phyloP scores from a whole-genome alignment of 2,329 filamentous ascomycete species.

The Pseudopyricularia cyperi region DNA sequence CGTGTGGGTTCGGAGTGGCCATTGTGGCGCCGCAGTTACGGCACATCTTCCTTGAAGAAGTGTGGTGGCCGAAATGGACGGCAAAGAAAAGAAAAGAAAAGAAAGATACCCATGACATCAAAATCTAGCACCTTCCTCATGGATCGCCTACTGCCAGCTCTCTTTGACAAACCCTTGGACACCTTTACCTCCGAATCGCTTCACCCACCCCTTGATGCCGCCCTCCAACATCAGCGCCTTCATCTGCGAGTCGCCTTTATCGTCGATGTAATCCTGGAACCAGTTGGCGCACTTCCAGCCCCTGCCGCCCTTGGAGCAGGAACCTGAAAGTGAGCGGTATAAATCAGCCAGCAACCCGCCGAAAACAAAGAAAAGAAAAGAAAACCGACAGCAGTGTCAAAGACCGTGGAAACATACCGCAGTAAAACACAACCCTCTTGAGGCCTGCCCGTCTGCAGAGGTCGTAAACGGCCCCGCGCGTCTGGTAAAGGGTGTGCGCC shows the following conservation, averaged over 20 bases:
- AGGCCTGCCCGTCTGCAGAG: constrained; percentile 36
- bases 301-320: constrained; percentile 36
- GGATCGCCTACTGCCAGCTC: constrained; percentile 17
- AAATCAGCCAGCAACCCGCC: too few species aligned
- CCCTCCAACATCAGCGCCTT: constrained; percentile 34
- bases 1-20: too few species aligned
- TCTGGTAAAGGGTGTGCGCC: constrained; percentile 39
- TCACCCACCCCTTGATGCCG: constrained; percentile 43
- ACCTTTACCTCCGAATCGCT: constrained; percentile 27
- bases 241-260: constrained; percentile 27
- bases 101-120: background rate
- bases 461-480: constrained; percentile 31
- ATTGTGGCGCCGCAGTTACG: background rate
- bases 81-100: background rate
- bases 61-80: too few species aligned
- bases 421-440: constrained; percentile 39
- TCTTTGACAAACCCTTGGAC: constrained; percentile 38
- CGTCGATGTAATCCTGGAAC: constrained; percentile 42
- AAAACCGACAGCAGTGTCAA: background rate
- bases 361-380: background rate
- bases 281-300: constrained; percentile 39
- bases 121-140: background rate
- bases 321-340: background rate
- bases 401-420: constrained; percentile 23
- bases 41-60: background rate